phyloP scores from a whole-genome alignment of 2,329 filamentous ascomycete genomes.

The Ascochyta fabae region DNA sequence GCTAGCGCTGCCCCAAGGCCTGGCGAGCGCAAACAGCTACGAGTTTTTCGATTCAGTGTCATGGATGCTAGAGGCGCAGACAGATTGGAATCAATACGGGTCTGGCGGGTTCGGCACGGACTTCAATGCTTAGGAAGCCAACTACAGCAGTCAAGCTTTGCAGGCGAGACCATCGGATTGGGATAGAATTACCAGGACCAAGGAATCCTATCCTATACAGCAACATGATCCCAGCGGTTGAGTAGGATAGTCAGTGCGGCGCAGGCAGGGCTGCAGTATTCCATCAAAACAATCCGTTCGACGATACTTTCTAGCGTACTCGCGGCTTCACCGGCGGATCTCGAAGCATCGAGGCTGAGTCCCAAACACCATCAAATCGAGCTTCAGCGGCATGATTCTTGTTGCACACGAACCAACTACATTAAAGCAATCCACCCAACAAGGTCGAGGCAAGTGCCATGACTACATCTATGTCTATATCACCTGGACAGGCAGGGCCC shows the following conservation, averaged over 20 bases:
- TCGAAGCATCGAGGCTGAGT: not conserved
- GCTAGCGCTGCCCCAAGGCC: slow-evolving; percentile 67
- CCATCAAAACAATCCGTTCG: not conserved
- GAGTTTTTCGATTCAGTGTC: slow-evolving; percentile 90
- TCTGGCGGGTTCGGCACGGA: slow-evolving; percentile 39
- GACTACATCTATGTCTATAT: no score
- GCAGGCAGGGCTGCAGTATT: not conserved
- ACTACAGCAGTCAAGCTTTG: not conserved
- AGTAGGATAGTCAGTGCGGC: not conserved
- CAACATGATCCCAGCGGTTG: no score
- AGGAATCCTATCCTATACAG: not conserved
- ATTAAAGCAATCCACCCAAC: not conserved
- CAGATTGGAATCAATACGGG: slow-evolving; percentile 43
- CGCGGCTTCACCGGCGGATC: not conserved
- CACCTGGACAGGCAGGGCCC: no score
- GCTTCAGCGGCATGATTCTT: not conserved
- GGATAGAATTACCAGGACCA: no score
- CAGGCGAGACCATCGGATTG: not conserved
- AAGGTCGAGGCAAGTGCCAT: not conserved
- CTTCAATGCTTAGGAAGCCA: slow-evolving; percentile 34
- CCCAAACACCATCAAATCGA: not conserved
- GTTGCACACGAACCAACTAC: not conserved
- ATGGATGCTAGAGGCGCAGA: slow-evolving; percentile 86
- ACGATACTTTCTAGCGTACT: not conserved
- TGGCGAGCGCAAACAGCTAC: slow-evolving; percentile 51